Conservation (phyloP, 2,329 filamentous ascomycete genomes). For the Colletotrichum tanaceti region DNA sequence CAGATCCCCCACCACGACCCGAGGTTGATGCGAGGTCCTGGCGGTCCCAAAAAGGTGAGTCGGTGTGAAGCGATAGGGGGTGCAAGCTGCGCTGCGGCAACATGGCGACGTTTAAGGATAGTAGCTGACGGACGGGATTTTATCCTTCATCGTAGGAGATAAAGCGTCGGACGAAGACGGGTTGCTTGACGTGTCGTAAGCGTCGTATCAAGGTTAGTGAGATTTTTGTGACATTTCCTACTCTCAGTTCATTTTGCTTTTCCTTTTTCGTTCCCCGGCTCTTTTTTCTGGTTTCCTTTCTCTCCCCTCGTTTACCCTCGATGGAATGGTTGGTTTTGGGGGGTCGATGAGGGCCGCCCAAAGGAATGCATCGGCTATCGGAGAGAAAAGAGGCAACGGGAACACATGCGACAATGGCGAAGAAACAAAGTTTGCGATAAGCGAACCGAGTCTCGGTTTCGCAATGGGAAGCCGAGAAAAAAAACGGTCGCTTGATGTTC, state of each 20-base stretch:
- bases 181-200: slow-evolving; percentile 72
- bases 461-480: slow-evolving; percentile 3
- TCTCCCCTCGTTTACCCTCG: neutral
- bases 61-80: neutral
- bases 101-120: neutral
- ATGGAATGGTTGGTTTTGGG: slow-evolving; percentile 21
- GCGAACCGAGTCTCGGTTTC: slow-evolving; percentile 39
- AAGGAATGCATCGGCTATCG: slow-evolving; percentile 2
- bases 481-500: slow-evolving; percentile 46
- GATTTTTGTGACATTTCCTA: slow-evolving; percentile 40
- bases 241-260: neutral
- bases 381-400: slow-evolving; percentile 21
- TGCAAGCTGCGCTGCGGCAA: neutral
- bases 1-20: slow-evolving; percentile 61
- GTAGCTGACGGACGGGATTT: slow-evolving; percentile 22
- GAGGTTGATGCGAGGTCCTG: slow-evolving; percentile 58
- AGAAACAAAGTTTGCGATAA: slow-evolving; percentile 41
- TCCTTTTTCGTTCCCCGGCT: neutral
- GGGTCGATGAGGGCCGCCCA: slow-evolving; percentile 8
- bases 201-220: slow-evolving; percentile 70
- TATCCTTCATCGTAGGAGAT: slow-evolving; percentile 62
- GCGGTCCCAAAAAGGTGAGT: slow-evolving; percentile 69
- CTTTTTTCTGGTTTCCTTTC: neutral
- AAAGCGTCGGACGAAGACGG: slow-evolving; percentile 71
- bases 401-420: slow-evolving; percentile 13